Conservation (phyloP, 2,329 filamentous ascomycete genomes). For the Aspergillus fumigatus region DNA sequence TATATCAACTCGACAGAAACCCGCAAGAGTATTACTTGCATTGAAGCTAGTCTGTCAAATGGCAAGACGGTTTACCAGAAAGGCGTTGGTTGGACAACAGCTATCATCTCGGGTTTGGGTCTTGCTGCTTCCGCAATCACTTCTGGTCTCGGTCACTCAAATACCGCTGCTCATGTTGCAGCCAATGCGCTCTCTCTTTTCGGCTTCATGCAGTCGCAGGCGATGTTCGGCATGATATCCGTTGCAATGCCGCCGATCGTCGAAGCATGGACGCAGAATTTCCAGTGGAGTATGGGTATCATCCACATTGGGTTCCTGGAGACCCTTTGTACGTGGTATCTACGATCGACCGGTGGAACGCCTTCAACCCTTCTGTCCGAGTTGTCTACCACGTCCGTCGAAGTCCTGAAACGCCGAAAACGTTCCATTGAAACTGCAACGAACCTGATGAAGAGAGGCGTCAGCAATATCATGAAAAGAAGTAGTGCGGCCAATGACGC, state of each 20-base stretch:
- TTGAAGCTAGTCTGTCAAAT: conserved; percentile 84
- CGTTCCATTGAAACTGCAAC: conserved; percentile 45
- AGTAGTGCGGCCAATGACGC: conserved; percentile 37
- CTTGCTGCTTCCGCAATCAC: conserved; percentile 81
- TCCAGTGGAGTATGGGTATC: conserved; percentile 97
- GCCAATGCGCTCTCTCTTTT: conserved; percentile 93
- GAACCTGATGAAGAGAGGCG: conserved; percentile 24
- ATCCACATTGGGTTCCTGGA: conserved; percentile 86
- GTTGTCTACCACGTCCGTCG: conserved; percentile 71
- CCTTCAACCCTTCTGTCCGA: conserved; percentile 74
- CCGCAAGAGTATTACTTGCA: conserved; percentile 68
- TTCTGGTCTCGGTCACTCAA: conserved; percentile 85
- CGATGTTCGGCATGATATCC: conserved; percentile 79
- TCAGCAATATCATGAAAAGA: conserved; percentile 49
- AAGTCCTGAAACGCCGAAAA: conserved; percentile 61
- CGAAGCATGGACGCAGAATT: conserved; percentile 91
- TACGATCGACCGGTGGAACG: conserved; percentile 83
- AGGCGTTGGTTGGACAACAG: conserved; percentile 84
- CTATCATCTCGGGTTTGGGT: conserved; percentile 79
- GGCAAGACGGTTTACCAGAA: conserved; percentile 86
- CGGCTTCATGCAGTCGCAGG: conserved; percentile 89
- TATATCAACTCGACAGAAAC: conserved; percentile 69
- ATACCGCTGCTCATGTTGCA: conserved; percentile 90
- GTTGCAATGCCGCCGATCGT: conserved; percentile 83
- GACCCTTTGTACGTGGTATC: conserved; percentile 88